A percentile compares a stretch with the other conserved stretches of the same genome.
Conservation (phyloP, 108 stramenopile genomes). For the Skeletonema grethae region DNA sequence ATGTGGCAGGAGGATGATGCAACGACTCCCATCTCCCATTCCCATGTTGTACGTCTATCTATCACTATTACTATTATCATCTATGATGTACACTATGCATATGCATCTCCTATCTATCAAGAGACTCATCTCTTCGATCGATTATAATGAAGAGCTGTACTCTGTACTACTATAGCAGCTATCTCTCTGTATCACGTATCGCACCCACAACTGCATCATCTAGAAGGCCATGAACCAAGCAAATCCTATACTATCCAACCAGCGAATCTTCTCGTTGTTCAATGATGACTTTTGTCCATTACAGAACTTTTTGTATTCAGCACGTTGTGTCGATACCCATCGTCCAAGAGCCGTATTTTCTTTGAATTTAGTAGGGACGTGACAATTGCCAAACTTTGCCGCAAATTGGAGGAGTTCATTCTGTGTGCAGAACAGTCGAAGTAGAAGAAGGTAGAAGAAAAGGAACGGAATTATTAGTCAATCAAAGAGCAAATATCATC, state of each 20-base stretch:
- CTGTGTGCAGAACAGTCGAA: neutral
- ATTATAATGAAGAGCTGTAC: no score
- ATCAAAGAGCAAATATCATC: no score
- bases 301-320: constrained; percentile 42
- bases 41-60: no score
- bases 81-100: no score
- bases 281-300: constrained; percentile 42
- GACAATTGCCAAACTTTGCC: constrained; percentile 28
- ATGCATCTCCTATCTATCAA: no score
- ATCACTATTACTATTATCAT: no score
- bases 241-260: constrained; percentile 17
- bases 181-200: no score
- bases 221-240: constrained; percentile 31
- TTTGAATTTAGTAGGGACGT: constrained; percentile 44
- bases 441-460: neutral
- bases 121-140: no score
- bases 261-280: constrained; percentile 41
- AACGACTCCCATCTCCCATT: no score
- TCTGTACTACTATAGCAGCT: no score
- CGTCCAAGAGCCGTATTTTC: constrained; percentile 44
- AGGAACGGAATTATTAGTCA: neutral
- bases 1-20: no score
- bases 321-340: constrained; percentile 53
- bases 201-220: no score
- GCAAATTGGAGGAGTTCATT: constrained; percentile 26